Evolutionary conservation across 495 filamentous ascomycete genomes (phyloP).

Genomic region (Daldinia grandis): DNA sequence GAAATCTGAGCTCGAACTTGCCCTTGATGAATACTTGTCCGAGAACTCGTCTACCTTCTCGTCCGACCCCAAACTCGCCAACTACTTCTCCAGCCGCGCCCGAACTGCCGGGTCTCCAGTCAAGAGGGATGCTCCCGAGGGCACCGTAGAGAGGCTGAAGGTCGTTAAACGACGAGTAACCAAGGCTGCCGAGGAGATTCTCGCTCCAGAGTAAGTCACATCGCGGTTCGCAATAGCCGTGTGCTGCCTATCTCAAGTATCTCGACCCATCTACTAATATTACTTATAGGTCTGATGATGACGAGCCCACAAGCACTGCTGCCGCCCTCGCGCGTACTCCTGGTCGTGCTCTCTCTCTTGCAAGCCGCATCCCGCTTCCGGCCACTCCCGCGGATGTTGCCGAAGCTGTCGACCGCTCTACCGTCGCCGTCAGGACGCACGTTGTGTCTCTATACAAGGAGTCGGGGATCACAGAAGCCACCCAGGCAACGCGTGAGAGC

Average conservation of each 20-base stretch:
- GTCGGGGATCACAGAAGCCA: constrained; percentile 60
- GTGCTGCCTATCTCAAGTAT: not conserved
- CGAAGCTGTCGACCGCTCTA: constrained; percentile 80
- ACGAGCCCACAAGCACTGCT: constrained; percentile 47
- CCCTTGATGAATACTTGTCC: constrained; percentile 78
- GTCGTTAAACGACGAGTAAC: constrained; percentile 55
- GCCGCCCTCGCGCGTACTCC: constrained; percentile 66
- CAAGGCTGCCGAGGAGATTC: constrained; percentile 59
- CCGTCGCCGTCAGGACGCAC: constrained; percentile 66
- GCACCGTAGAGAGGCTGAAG: constrained; percentile 48
- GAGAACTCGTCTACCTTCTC: constrained; percentile 68
- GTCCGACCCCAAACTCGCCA: constrained; percentile 68
- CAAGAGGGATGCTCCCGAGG: constrained; percentile 69
- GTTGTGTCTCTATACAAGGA: constrained; percentile 58
- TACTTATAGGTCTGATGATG: constrained; percentile 41
- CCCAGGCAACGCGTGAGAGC: constrained; percentile 69
- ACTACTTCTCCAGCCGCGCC: constrained; percentile 77
- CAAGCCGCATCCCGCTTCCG: constrained; percentile 69
- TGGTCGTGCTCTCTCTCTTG: constrained; percentile 60
- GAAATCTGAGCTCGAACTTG: constrained; percentile 82
- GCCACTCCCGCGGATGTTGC: constrained; percentile 86
- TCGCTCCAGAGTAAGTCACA: constrained; percentile 51
- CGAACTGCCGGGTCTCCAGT: constrained; percentile 70
- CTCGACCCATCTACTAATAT: constrained; percentile 34
- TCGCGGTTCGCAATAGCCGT: constrained; percentile 17